phyloP scores from a whole-genome alignment of 306 rosid species.

The Styphnolobium japonicum region DNA sequence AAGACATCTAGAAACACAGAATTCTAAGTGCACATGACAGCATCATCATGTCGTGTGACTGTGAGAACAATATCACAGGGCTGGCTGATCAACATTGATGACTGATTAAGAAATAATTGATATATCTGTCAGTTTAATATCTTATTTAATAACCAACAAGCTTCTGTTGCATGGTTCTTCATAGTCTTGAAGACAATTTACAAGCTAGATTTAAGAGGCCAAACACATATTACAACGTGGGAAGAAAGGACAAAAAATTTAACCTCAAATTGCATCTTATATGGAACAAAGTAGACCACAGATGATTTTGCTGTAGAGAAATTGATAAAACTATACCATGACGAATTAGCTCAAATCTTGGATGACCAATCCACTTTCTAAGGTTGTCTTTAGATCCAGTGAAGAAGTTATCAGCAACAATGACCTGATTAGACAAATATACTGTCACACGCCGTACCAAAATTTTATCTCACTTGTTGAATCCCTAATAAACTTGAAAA shows the following conservation, averaged over 20 bases:
- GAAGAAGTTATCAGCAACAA: slow-evolving; percentile 89
- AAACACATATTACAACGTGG: neutral
- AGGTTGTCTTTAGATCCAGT: slow-evolving; percentile 93
- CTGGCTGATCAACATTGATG: neutral
- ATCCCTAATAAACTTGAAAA: slow-evolving; percentile 11
- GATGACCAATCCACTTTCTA: slow-evolving; percentile 88
- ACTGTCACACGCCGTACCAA: neutral
- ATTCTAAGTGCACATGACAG: slow-evolving; percentile 6
- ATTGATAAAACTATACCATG: slow-evolving; percentile 55
- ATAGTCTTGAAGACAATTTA: neutral
- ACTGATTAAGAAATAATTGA: neutral
- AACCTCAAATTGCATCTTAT: neutral
- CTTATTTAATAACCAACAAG: neutral
- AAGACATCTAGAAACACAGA: neutral
- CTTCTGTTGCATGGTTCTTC: neutral
- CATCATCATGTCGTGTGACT: neutral
- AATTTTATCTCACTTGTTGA: neutral
- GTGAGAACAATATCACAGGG: neutral
- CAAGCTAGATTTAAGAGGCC: neutral
- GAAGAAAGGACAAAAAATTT: neutral
- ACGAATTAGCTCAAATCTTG: slow-evolving; percentile 93
- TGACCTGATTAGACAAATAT: slow-evolving; percentile 50
- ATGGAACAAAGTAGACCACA: neutral
- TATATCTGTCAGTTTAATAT: neutral
- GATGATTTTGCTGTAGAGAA: neutral